phyloP scores from a whole-genome alignment of 306 rosid genomes.

The Cicer chorassanicum region DNA sequence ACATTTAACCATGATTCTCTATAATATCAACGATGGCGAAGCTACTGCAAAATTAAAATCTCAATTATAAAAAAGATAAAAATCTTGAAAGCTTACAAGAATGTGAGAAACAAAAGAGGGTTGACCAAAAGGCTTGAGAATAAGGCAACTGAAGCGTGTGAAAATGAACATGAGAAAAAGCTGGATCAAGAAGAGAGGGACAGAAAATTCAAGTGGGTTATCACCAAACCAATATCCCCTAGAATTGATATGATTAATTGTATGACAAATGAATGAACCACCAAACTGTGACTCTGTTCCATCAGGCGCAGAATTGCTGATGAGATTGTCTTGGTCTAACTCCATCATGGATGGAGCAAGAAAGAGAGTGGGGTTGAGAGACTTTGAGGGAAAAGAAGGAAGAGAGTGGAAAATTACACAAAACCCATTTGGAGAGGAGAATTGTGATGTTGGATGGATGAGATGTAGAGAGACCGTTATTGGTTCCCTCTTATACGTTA shows the following conservation, averaged over 20 bases:
- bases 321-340: slow-evolving; percentile 8
- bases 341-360: slow-evolving; percentile 37
- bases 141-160: slow-evolving; percentile 44
- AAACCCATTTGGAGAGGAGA: slow-evolving; percentile 49
- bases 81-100: slow-evolving; percentile 51
- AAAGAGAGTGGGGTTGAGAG: slow-evolving; percentile 42
- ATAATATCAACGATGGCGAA: neutral
- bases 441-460: slow-evolving; percentile 51
- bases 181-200: slow-evolving; percentile 63
- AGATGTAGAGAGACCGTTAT: slow-evolving; percentile 42
- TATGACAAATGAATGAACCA: slow-evolving; percentile 49
- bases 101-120: slow-evolving; percentile 61
- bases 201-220: slow-evolving; percentile 53
- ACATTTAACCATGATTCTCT: neutral
- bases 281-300: slow-evolving; percentile 5
- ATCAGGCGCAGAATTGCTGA: neutral
- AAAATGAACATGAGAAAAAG: slow-evolving; percentile 55
- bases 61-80: neutral
- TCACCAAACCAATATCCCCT: slow-evolving; percentile 62
- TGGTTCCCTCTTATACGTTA: slow-evolving; percentile 52
- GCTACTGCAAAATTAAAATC: neutral
- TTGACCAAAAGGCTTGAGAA: slow-evolving; percentile 72
- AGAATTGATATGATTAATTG: slow-evolving; percentile 40
- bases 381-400: slow-evolving; percentile 32
- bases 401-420: slow-evolving; percentile 32